Base-by-base conservation (phyloP, 176 grass and related monocot genomes). In the Bolboschoenus planiculmis region DNA sequence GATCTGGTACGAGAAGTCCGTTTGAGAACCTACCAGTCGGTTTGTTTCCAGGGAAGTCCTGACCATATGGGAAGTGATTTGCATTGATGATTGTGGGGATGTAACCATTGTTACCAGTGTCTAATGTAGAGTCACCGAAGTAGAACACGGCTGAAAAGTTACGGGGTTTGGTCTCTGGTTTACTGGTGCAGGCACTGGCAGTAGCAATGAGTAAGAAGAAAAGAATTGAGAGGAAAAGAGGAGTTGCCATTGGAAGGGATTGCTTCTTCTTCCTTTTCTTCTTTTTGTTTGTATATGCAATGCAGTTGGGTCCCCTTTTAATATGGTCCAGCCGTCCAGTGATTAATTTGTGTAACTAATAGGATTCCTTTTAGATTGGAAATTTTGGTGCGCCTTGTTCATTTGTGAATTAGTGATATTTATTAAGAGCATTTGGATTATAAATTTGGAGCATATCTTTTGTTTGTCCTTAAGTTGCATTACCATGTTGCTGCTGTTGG, bases 21-120 rank as follows among this genome's bases (percentile, higher is more conserved):
- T 97, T 88, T 39, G 93, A 97, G 83, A 97, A 93, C 87, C 91
- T 85, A 80, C 93, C 93, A 0, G 93, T 93, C 0, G 93, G 86
- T 64, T 75, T 88, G 37, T 27, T 36, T 8, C 85, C 91, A 42
- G 91, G 88, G 83, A 93, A 97, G 47, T 89, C 88, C 57, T 42
- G 82, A 13, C 93, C 88, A 0, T 93, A 97, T n/a, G 93, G 91
- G 15, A 36, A 53, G 82, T 97, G 93, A 73, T 92, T 84, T 4
- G 85, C 88, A 14, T 71, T 4, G 24, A 82, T 86, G 16, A 91
- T 0, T 3, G 93, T 93, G 2, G 84, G 55, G 60, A 97, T 91
- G 60, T 84, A 77, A 10, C 81, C 80, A 78, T 97, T 97, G 80
- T 93, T 97, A 56, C 93, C 93, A 0, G 89, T 97, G 71, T 97